Base-by-base conservation (phyloP, 2,329 filamentous ascomycete genomes). In the Triangularia setosa region DNA sequence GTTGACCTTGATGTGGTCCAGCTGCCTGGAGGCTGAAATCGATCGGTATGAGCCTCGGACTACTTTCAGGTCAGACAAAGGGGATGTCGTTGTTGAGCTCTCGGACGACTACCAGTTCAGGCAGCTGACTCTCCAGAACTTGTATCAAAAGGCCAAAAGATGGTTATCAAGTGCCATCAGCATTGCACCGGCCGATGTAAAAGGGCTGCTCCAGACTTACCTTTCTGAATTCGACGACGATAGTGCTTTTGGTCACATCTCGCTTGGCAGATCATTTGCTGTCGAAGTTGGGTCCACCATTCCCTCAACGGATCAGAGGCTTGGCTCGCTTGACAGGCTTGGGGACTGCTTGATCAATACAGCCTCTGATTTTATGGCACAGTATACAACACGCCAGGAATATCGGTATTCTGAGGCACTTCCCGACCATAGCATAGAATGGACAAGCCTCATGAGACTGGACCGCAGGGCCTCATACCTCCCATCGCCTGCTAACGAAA, bases 331-430 rank as follows among this genome's bases (percentile, higher is more conserved):
- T 58, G 91, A 96, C 69, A 84, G 84, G 35, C 84, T 91, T 67
- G 88, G 90, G 18, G 87, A 89, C 57, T 86, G 87, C 61, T 87
- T 87, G 67, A 89, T 97, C 75, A 97, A 98, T 74, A 93, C 93
- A 11, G 93, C 92, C 0, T 98, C 95, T 2, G 94, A 98, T 74
- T 97, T 99, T 72, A 87, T 99, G 73, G 93, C 95, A 1, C 94
- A 99, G 73, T 99, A 99, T 75, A 98, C 94, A 3, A 96, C 93
- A 25, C 90, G 95, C 40, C 96, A 99, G 75, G 93, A 97, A 73
- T 99, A 99, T 76, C 88, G 93, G 63, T 94, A 94, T 73, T 87
- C 92, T 11, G 92, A 97, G 74, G 85, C 87, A 2, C 79, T 90
- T 40, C 87, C 89, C 1, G 88, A 90, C 64, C 86, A 88, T 66